Evolutionary conservation across 2,329 filamentous ascomycete genomes (phyloP).

Genomic region (Stachybotrys chartarum): DNA sequence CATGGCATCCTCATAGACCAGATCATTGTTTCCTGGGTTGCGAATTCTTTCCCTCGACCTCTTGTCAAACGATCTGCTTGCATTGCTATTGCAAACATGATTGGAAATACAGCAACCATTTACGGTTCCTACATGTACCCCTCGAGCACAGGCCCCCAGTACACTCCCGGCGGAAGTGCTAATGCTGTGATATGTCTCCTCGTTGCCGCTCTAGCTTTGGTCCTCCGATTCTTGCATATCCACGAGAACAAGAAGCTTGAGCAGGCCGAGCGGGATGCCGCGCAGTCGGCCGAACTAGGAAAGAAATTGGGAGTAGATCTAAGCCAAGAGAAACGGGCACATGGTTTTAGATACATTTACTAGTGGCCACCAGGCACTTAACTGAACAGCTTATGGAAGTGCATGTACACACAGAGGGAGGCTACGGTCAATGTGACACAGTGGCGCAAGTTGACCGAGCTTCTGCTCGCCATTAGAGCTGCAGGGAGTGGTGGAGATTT

Average conservation of each 20-base stretch:
- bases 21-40: slow-evolving; percentile 60
- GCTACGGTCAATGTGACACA: no score
- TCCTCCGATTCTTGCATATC: slow-evolving; percentile 44
- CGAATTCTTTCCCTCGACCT: slow-evolving; percentile 65
- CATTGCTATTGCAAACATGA: slow-evolving; percentile 59
- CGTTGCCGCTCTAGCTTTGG: slow-evolving; percentile 45
- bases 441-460: no score
- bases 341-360: no score
- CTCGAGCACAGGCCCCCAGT: slow-evolving; percentile 31
- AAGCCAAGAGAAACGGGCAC: no score
- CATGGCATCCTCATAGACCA: slow-evolving; percentile 22
- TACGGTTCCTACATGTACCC: slow-evolving; percentile 43
- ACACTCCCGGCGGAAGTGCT: slow-evolving; percentile 47
- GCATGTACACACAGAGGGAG: no score
- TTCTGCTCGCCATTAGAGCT: no score
- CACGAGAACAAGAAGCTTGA: slow-evolving; percentile 57
- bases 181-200: slow-evolving; percentile 57
- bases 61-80: slow-evolving; percentile 58
- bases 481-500: no score
- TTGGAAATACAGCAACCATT: slow-evolving; percentile 52
- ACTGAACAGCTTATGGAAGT: no score
- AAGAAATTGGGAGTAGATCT: no score
- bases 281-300: no score
- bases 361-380: no score
- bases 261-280: slow-evolving; percentile 24